Conservation (phyloP, 2,329 filamentous ascomycete genomes). For the Scytalidium lignicola region DNA sequence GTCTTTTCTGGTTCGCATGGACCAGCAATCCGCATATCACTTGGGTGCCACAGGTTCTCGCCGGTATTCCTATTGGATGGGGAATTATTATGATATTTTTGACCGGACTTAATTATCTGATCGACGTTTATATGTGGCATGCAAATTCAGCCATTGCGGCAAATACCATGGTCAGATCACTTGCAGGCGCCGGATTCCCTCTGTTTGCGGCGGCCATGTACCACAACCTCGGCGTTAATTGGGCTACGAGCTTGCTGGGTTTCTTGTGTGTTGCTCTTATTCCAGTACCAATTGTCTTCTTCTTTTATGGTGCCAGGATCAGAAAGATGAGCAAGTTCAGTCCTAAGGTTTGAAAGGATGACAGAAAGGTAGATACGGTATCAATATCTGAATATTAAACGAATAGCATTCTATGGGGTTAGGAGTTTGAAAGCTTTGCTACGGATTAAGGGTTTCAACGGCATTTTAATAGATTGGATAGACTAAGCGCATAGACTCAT, state of each 20-base stretch:
- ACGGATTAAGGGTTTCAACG: too few species aligned
- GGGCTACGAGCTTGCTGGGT: slow-evolving; percentile 35
- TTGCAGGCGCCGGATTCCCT: slow-evolving; percentile 14
- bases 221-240: slow-evolving; percentile 31
- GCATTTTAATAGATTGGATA: background rate
- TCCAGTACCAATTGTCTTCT: slow-evolving; percentile 32
- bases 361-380: background rate
- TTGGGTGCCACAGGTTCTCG: slow-evolving; percentile 36
- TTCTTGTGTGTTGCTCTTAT: slow-evolving; percentile 31
- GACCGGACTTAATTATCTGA: slow-evolving; percentile 38
- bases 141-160: slow-evolving; percentile 17
- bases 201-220: slow-evolving; percentile 36
- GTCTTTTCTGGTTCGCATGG: slow-evolving; percentile 50
- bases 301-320: slow-evolving; percentile 26
- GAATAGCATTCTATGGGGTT: too few species aligned
- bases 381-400: too few species aligned
- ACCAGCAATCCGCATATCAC: slow-evolving; percentile 33
- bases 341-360: slow-evolving; percentile 4
- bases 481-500: too few species aligned
- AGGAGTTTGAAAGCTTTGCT: too few species aligned
- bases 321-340: slow-evolving; percentile 24
- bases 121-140: slow-evolving; percentile 36
- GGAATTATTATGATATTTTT: slow-evolving; percentile 41
- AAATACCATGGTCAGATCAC: slow-evolving; percentile 11
- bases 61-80: slow-evolving; percentile 35